Conservation (phyloP, 1,139 yeast species). For the Debaryomyces psychrophilus region DNA sequence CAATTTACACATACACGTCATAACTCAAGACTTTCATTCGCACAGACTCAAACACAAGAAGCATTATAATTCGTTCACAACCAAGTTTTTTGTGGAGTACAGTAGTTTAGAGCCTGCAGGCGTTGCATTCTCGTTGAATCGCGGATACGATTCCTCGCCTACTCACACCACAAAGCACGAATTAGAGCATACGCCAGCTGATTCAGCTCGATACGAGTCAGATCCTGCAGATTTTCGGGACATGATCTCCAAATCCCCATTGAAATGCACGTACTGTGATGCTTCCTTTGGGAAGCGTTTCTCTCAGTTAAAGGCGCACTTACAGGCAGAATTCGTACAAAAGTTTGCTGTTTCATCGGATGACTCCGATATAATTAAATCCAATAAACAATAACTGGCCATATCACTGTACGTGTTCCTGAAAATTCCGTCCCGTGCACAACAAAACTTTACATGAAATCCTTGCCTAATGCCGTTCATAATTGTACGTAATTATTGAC, state of each 20-base stretch:
- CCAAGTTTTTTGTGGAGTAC: constrained; percentile 64
- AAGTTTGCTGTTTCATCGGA: constrained; percentile 16
- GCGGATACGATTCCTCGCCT: constrained; percentile 4
- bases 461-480: neutral
- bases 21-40: constrained; percentile 66
- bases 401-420: too few species aligned
- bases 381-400: neutral
- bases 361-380: neutral
- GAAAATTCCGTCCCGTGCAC: too few species aligned
- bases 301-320: constrained; percentile 50
- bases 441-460: neutral
- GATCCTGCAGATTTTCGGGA: constrained; percentile 26
- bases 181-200: constrained; percentile 5
- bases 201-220: constrained; percentile 20
- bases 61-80: constrained; percentile 74
- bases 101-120: constrained; percentile 29
- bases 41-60: constrained; percentile 57
- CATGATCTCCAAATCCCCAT: constrained; percentile 32
- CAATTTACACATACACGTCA: constrained; percentile 73
- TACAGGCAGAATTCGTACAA: constrained; percentile 43
- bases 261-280: constrained; percentile 55
- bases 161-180: constrained; percentile 14
- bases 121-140: too few species aligned
- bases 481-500: neutral
- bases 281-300: constrained; percentile 50